These are phyloP conservation scores for Tetracladium marchalianum DNA, from an alignment of 495 filamentous ascomycete genomes.

Conservation along the genomic window DNA sequence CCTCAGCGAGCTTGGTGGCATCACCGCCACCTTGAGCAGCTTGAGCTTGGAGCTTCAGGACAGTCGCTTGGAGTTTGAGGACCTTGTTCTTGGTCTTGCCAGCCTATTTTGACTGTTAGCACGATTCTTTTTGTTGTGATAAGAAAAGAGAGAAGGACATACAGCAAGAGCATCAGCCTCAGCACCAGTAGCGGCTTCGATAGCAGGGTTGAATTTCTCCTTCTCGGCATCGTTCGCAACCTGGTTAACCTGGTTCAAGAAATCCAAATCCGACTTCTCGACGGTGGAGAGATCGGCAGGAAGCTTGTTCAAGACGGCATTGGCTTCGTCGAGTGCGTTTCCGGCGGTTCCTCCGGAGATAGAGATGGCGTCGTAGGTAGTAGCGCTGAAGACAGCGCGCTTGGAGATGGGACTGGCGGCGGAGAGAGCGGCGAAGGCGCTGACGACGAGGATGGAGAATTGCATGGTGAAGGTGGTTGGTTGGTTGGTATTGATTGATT, in stretches of 20 bases:
- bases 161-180: background rate
- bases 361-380: slow-evolving; percentile 12
- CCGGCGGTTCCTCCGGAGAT: slow-evolving; percentile 13
- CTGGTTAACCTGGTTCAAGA: slow-evolving; percentile 20
- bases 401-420: too few relatives aligned
- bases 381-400: slow-evolving; percentile 2
- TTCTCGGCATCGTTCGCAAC: slow-evolving; percentile 21
- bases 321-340: slow-evolving; percentile 11
- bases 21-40: slow-evolving; percentile 10
- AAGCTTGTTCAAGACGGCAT: slow-evolving; percentile 14
- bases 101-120: slow-evolving; percentile 22
- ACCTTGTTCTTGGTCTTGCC: slow-evolving; percentile 48
- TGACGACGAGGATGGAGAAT: too few relatives aligned
- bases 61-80: slow-evolving; percentile 31
- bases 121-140: too few relatives aligned
- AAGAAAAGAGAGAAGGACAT: too few relatives aligned
- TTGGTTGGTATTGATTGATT: too few relatives aligned
- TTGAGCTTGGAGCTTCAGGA: slow-evolving; percentile 10
- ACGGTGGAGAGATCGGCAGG: slow-evolving; percentile 11
- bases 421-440: too few relatives aligned
- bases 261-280: slow-evolving; percentile 10
- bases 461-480: too few relatives aligned
- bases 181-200: slow-evolving; percentile 19
- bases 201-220: slow-evolving; percentile 17
- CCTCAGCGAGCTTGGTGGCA: slow-evolving; percentile 16